Evolutionary conservation across 345 rosid species (phyloP), one percentile per base, ranked within the genome.

Genomic region (Populus euphratica): DNA sequence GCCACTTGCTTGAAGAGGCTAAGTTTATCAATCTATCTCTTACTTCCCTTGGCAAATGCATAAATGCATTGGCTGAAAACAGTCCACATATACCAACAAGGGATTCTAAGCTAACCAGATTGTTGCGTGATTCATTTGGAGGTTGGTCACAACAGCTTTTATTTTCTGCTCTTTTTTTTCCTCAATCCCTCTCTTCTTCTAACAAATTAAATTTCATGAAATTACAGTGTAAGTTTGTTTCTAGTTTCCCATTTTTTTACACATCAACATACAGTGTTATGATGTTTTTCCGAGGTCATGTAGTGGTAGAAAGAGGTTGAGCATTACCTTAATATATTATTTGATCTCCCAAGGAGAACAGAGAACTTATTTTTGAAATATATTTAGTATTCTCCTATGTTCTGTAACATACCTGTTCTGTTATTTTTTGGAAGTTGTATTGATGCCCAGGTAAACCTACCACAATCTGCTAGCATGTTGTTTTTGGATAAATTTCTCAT

Each of bases 51-150:
- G 98, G 98, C 11, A 94, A 91, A 84, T 94, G 98, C 80, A 93
- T 94, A 85, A 94, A 94, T 86, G 98, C 98, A 68, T 81, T 94
- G 89, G 98, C 98, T 77, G 98, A 93, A 85, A 92, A 92, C 82
- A 84, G 93, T 83, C 82, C 93, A 29, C 98, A 94, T 82, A 93
- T 94, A 85, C 98, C 98, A 62, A 89, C 91, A 20, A 90, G 98
- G 87, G 98, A 94, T 76, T 94, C 98, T 52, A 94, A 91, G 83
- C 85, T 94, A 80, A 94, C 98, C 65, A 88, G 98, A 86, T 89
- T 94, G 88, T 93, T 94, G 77, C 97, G 98, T 39, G 98, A 93
- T 89, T 91, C 98, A 75, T 94, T 91, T 67, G 98, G 98, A 83
- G 98, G 98, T 94, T 74, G 86, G 49, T 74, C 68, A 44, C 27